These are phyloP conservation scores for Sutorius australiensis DNA, from an alignment of 768 basidiomycete genomes.

Conservation along the genomic window DNA sequence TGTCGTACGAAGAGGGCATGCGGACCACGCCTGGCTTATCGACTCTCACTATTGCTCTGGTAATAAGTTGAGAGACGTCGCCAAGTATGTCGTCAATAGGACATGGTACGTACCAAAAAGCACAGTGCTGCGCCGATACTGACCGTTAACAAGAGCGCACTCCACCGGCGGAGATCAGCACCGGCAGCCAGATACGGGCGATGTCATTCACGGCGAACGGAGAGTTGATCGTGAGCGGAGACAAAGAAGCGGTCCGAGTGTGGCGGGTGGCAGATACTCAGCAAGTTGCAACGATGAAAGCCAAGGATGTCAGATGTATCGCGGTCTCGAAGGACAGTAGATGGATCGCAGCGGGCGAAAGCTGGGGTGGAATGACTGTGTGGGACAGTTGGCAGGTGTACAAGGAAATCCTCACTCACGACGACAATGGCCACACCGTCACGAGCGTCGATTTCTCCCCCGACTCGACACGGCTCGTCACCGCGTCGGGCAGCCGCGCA, in stretches of 20 bases:
- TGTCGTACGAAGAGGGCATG: not conserved
- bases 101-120: slow-evolving; percentile 1
- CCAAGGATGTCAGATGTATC: slow-evolving; percentile 5
- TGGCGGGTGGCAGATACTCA: not conserved
- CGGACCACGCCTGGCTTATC: not conserved
- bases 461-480: slow-evolving; percentile 2
- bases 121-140: not conserved
- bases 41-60: not conserved
- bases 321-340: slow-evolving; percentile 4
- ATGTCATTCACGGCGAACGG: slow-evolving; percentile 3
- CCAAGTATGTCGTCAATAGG: not conserved
- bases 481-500: slow-evolving; percentile 3
- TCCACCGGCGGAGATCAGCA: not conserved
- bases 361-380: slow-evolving; percentile 8
- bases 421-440: slow-evolving; percentile 4
- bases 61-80: too few relatives aligned
- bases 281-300: not conserved
- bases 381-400: not conserved
- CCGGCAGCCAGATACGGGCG: slow-evolving; percentile 3
- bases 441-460: slow-evolving; percentile 14
- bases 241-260: slow-evolving; percentile 10
- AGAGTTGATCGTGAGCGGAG: slow-evolving; percentile 5
- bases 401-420: not conserved
- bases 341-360: slow-evolving; percentile 10
- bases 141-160: not conserved